These are phyloP conservation scores for California macrophylla DNA, from an alignment of 441 rosid species.

Conservation along the genomic window DNA sequence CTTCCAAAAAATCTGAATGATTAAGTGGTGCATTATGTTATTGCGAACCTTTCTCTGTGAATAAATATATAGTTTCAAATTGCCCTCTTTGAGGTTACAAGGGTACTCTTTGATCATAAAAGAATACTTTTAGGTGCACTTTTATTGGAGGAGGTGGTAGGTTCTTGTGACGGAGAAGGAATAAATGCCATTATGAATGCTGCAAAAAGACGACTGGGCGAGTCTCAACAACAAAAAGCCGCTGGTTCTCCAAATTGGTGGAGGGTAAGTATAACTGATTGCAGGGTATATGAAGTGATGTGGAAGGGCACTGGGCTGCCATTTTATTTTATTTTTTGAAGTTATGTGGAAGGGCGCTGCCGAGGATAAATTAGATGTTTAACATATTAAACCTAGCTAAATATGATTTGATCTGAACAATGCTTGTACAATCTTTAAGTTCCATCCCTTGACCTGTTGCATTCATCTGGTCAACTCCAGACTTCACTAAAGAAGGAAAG, in stretches of 20 bases:
- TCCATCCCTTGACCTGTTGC: neutral
- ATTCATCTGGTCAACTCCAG: neutral
- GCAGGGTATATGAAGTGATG: neutral
- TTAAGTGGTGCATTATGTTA: neutral
- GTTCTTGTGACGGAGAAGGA: slow-evolving; percentile 65
- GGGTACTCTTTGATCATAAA: slow-evolving; percentile 13
- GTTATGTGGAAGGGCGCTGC: slow-evolving; percentile 3
- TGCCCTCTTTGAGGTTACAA: slow-evolving; percentile 13
- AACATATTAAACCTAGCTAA: slow-evolving; percentile 8
- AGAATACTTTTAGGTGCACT: slow-evolving; percentile 51
- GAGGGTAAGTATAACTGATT: slow-evolving; percentile 46
- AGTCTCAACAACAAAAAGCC: slow-evolving; percentile 64
- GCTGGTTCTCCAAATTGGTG: slow-evolving; percentile 76
- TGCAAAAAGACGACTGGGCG: slow-evolving; percentile 49
- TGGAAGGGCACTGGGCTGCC: neutral
- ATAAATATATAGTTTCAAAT: slow-evolving; percentile 4
- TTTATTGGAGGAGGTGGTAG: slow-evolving; percentile 74
- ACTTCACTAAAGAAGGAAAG: neutral
- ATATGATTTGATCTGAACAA: neutral
- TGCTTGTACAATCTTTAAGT: neutral
- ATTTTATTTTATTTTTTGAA: neutral
- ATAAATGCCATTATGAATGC: slow-evolving; percentile 60
- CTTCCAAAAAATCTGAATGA: neutral
- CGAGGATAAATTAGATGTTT: slow-evolving; percentile 9
- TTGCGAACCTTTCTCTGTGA: neutral